These are phyloP conservation scores for Aspergillus calidoustus DNA, from an alignment of 2,329 filamentous ascomycete species.

Conservation along the genomic window DNA sequence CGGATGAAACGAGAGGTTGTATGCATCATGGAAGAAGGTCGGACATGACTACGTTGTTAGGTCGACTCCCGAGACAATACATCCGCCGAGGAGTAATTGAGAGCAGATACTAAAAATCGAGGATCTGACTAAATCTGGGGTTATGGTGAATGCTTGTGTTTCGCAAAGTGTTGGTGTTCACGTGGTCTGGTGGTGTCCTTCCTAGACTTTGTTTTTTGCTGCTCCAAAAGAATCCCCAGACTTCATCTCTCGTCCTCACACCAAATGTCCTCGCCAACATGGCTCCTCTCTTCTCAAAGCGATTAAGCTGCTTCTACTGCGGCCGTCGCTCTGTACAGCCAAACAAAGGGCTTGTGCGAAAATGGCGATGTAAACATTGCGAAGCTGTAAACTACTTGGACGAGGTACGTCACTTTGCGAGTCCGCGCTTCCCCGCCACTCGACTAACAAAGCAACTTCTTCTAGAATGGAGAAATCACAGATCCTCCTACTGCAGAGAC, in stretches of 20 bases:
- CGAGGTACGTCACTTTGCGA: conserved; percentile 61
- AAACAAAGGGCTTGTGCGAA: conserved; percentile 62
- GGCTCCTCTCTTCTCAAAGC: conserved; percentile 48
- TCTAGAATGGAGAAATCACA: conserved; percentile 81
- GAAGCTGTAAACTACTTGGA: conserved; percentile 90
- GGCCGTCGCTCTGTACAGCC: conserved; percentile 66
- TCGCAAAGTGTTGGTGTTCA: conserved; percentile 15
- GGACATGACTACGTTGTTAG: neutral
- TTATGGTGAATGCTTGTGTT: neutral
- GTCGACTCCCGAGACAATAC: neutral
- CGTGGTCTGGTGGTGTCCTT: conserved; percentile 35
- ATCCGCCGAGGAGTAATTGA: neutral
- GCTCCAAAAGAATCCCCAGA: conserved; percentile 17
- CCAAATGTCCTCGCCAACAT: conserved; percentile 34
- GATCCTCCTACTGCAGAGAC: conserved; percentile 75
- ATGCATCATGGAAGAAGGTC: neutral
- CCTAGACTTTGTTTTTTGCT: conserved; percentile 29
- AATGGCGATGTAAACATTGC: conserved; percentile 77
- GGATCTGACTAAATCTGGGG: neutral
- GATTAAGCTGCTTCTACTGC: conserved; percentile 82
- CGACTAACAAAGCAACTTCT: conserved; percentile 24
- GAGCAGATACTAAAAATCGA: neutral
- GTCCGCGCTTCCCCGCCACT: conserved; percentile 20
- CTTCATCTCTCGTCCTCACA: neutral
- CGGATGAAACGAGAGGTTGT: neutral